Evolutionary conservation across 108 stramenopile species (phyloP).

Genomic region (Fragilaria radians): DNA sequence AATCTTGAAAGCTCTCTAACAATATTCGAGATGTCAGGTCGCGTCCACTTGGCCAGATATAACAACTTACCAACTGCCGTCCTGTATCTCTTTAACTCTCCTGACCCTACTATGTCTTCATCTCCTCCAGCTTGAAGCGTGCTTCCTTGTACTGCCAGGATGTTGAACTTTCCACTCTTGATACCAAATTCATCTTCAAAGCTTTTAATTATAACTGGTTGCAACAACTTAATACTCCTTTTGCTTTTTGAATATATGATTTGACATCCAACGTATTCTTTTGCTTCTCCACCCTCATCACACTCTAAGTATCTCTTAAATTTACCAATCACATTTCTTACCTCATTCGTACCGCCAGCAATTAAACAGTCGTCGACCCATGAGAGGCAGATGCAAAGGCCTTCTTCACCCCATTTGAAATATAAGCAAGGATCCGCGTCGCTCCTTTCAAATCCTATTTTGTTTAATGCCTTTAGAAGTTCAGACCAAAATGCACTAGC

Average conservation of each 20-base stretch:
- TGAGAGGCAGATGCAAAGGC: conserved; percentile 16
- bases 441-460: conserved; percentile 9
- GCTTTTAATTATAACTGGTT: conserved; percentile 38
- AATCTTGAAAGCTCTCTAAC: no score
- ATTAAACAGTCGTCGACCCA: conserved; percentile 38
- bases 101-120: background rate
- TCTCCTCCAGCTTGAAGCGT: background rate
- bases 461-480: background rate
- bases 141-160: conserved; percentile 5
- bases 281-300: conserved; percentile 18
- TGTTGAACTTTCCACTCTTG: background rate
- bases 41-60: conserved; percentile 3
- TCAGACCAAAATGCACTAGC: conserved; percentile 24
- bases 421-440: no score
- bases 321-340: conserved; percentile 4
- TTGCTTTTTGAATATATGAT: conserved; percentile 4
- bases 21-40: no score
- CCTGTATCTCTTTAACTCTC: background rate
- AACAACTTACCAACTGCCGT: conserved; percentile 9
- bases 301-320: conserved; percentile 19
- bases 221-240: conserved; percentile 17
- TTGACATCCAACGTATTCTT: conserved; percentile 38
- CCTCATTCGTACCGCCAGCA: conserved; percentile 8
- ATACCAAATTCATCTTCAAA: conserved; percentile 22
- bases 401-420: conserved; percentile 14